These are phyloP conservation scores for Penicillium paradoxum DNA, from an alignment of 495 filamentous ascomycete genomes.

Conservation along the genomic window DNA sequence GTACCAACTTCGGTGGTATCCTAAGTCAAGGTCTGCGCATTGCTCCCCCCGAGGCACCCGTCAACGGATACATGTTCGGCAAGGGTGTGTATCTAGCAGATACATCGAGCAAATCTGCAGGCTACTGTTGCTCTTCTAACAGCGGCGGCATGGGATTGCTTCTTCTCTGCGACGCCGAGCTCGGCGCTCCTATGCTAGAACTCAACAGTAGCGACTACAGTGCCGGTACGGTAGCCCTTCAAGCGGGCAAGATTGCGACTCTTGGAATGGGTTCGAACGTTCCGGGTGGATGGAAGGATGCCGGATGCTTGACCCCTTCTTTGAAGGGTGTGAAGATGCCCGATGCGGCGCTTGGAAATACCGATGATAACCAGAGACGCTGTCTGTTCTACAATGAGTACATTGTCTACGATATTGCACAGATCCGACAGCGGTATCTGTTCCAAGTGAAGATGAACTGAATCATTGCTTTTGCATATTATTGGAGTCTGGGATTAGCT, in stretches of 20 bases:
- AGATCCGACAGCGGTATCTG: conserved; percentile 74
- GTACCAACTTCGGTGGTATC: conserved; percentile 79
- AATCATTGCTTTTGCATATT: not conserved
- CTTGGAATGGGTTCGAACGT: conserved; percentile 57
- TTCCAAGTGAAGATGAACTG: conserved; percentile 52
- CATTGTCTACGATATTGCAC: conserved; percentile 72
- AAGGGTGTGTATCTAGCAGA: conserved; percentile 92
- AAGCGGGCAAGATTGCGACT: conserved; percentile 57
- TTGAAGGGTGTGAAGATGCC: conserved; percentile 63
- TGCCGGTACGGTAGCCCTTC: conserved; percentile 59
- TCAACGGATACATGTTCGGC: conserved; percentile 75
- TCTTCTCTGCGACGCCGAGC: conserved; percentile 75
- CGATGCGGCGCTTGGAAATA: conserved; percentile 15
- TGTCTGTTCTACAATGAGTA: conserved; percentile 50
- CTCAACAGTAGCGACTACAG: conserved; percentile 47
- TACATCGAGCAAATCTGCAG: conserved; percentile 71
- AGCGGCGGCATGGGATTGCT: conserved; percentile 56
- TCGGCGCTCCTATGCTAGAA: conserved; percentile 65
- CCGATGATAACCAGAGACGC: not conserved
- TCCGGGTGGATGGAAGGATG: conserved; percentile 73
- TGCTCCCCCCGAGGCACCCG: conserved; percentile 77
- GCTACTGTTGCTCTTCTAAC: conserved; percentile 61
- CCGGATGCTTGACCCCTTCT: conserved; percentile 52
- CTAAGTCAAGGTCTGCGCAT: conserved; percentile 81
- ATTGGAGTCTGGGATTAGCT: not conserved